Base-by-base conservation (phyloP, 2,329 filamentous ascomycete genomes). In the Venturia aucupariae region DNA sequence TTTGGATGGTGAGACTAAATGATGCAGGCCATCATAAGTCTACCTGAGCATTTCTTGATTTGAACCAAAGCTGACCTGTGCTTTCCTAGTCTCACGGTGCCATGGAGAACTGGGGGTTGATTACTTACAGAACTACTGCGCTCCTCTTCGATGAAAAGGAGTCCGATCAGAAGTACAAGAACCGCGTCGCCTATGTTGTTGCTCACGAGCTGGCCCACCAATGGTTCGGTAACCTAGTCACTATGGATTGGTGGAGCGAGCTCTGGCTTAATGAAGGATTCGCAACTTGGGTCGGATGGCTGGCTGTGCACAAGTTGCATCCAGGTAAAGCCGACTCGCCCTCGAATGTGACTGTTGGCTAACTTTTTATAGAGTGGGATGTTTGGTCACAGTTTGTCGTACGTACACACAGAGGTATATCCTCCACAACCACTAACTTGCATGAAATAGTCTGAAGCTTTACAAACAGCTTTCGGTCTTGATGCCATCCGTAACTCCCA, bases 131-230 rank as follows among this genome's bases (percentile, higher is more conserved):
- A 68, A 96, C 93, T 13, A 97, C 93, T 13, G 92, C 94, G 61
- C 89, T 99, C 35, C 83, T 99, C n/a, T 99, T 94, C 72, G 93
- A 99, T 71, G 91, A 96, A 75, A 87, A 91, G 74, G 90, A 88
- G 60, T 97, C 93, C 0, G 93, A 97, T 74, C 86, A 90, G 51
- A 86, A 87, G 68, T 97, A 93, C 79, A 92, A 92, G 77, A 97
- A 96, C 75, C 85, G 92, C 44, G 89, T 99, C 68, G 94, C 94
- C 39, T 97, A 99, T 72, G 92, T 97, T 65, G 92, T 97, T 61
- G 93, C 94, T n/a, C 94, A 99, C 77, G 94, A 99, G 76, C 82
- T 99, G 67, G 94, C 92, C 64, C 92, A 96, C 73, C 92, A 96
- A 78, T 96, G 92, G 92, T 96, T 96, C 70, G 92, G 92, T 44